A percentile compares a stretch with the other conserved stretches of the same genome.
phyloP scores from a whole-genome alignment of 1,284 basidiomycete species.

The Microbotryomycetes sp. region DNA sequence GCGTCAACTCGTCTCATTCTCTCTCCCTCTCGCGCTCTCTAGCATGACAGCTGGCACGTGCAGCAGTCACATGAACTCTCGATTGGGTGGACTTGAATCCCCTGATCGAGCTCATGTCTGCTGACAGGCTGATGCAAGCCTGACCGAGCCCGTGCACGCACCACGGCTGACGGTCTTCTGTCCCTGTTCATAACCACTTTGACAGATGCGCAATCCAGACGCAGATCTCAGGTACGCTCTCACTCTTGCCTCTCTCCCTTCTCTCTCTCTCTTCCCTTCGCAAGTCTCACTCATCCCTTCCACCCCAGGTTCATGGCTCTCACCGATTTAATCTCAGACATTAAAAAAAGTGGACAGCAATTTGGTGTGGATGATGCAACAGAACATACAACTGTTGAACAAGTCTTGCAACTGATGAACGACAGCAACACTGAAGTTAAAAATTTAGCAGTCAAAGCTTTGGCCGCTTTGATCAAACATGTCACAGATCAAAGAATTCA shows the following conservation, averaged over 20 bases:
- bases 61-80: no score
- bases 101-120: slow-evolving; percentile 38
- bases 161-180: no score
- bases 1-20: background rate
- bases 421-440: slow-evolving; percentile 98
- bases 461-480: slow-evolving; percentile 80
- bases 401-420: slow-evolving; percentile 35
- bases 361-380: slow-evolving; percentile 68
- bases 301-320: slow-evolving; percentile 79
- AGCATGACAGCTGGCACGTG: no score
- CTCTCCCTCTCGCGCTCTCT: background rate
- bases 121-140: no score
- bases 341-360: slow-evolving; percentile 57
- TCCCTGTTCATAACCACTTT: no score
- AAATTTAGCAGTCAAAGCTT: slow-evolving; percentile 93
- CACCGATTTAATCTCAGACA: slow-evolving; percentile 81
- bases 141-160: no score
- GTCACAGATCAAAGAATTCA: slow-evolving; percentile 76
- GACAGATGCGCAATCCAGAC: slow-evolving; percentile 44
- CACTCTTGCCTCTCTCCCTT: slow-evolving; percentile 38
- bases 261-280: slow-evolving; percentile 19
- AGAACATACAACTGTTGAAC: slow-evolving; percentile 35
- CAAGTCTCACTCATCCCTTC: slow-evolving; percentile 32
- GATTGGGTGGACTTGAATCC: no score
- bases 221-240: slow-evolving; percentile 34